A percentile compares a stretch with the other conserved stretches of the same genome.
phyloP scores from a whole-genome alignment of 352 stramenopile species.

The Globisporangium echinulatum region DNA sequence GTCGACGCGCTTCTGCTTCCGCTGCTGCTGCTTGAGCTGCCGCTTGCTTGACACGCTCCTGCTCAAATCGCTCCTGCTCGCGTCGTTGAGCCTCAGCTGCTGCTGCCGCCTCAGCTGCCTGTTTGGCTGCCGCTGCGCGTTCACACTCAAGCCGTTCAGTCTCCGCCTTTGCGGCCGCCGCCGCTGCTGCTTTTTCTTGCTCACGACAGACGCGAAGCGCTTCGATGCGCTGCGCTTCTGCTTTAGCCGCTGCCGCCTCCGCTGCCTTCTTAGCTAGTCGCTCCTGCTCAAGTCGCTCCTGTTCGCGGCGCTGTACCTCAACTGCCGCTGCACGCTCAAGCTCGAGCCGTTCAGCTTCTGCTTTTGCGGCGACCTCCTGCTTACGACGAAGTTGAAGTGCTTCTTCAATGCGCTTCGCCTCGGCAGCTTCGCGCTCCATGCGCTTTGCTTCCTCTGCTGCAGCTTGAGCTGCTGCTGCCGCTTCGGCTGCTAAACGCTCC shows the following conservation, averaged over 20 bases:
- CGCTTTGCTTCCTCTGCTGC: neutral
- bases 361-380: neutral
- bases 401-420: neutral
- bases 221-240: slow-evolving; percentile 7
- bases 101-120: slow-evolving; percentile 11
- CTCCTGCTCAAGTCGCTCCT: neutral
- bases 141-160: neutral
- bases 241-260: neutral
- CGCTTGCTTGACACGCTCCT: neutral
- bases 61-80: neutral
- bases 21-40: neutral
- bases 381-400: neutral
- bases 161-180: neutral
- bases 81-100: neutral
- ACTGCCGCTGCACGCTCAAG: neutral
- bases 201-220: slow-evolving; percentile 11
- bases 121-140: slow-evolving; percentile 1
- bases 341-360: neutral
- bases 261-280: neutral
- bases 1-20: neutral
- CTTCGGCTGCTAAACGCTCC: neutral
- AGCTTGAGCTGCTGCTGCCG: neutral
- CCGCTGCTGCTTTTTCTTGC: neutral
- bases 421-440: too few relatives aligned
- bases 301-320: too few relatives aligned